Evolutionary conservation across 2,329 filamentous ascomycete species (phyloP), one percentile per base, ranked within the genome.

Genomic region (Tricladium varicosporioides): DNA sequence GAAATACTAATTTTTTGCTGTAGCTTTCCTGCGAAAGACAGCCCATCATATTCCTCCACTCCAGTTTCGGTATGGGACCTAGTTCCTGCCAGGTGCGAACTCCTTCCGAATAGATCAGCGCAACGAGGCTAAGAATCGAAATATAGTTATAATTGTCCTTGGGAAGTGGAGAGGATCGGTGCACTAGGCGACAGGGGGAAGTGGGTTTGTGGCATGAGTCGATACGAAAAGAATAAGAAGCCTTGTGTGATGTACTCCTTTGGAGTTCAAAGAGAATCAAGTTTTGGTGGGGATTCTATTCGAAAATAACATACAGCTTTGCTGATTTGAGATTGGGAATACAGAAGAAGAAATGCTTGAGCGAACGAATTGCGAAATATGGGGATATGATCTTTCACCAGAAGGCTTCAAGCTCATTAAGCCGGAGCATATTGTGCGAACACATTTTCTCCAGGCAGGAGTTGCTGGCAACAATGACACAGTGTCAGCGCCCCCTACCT

Each of bases 331-430:
- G 10, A 7, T 22, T 15, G 16, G n/a, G 33, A 48, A 1, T 10
- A 18, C 43, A 60, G 73, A 76, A 61, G 67, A 72, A 22, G 68
- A 71, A 44, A 67, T 75, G 60, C 61, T 76, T 2, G 59, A 67
- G 27, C 67, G 78, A 14, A 72, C 72, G 8, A 68, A 73, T 46
- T 73, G 71, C 61, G 60, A 67, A 19, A 67, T 75, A 18, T 76
- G 71, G 71, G 74, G 70, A 4, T 75, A 75, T 54, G 74, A 75
- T 61, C 73, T 67, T 57, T 69, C 67, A 11, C 71, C 74, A 43
- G 63, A 65, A 45, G 63, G 65, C 15, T 75, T 72, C 58, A 71
- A 66, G 10, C 65, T 70, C 43, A 61, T 75, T 14, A 56, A 63
- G 32, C 44, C 57, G 1, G 47, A 54, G 9, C 65, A 65, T 43